Evolutionary conservation across 768 basidiomycete genomes (phyloP), one percentile per base, ranked within the genome.

Genomic region (Cystobasidium ongulense): DNA sequence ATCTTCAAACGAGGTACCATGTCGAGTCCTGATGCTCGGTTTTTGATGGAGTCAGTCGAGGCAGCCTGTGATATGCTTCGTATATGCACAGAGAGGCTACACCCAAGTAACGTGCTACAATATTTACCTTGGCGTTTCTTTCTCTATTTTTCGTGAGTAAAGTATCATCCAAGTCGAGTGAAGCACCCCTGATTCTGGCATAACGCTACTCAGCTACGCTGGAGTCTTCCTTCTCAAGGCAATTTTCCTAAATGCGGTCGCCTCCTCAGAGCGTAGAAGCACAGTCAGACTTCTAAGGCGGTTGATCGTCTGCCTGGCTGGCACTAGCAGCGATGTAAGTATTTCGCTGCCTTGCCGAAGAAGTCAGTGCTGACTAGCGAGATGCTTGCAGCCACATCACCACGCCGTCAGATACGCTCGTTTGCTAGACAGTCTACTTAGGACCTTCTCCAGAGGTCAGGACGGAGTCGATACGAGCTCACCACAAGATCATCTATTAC

Each of bases 31-130:
- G 77, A 78, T 59, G 74, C 76, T 1, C 75, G 74, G 36, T 78
- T 76, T 61, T 74, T 78, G 52, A 39, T 78, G 50, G 76, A 78
- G 63, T 63, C 72, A 3, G 75, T 78, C n/a, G 77, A 76, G 39
- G 76, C 77, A n/a, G 77, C 77, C 17, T 53, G 63, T 0, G 76
- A 78, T 54, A 63, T 78, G n/a, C 59, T 78, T 38, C 57, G 71
- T 23, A 70, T 78, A 8, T 72, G 71, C 29, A 75, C 73, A 1
- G 77, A 78, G 8, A 72, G 67, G 1, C 61, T 78, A 2, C 75
- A 76, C 36, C 77, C 77, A 3, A 74, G 74, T 17, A 76, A 76
- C 8, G 75, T 76, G 18, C 73, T 78, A 1, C 75, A 74, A 17
- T 78, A 43, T 62, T 64, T 78, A 1, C 77, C 75, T 1, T 74